A percentile compares a stretch with the other conserved stretches of the same genome.
Conservation (phyloP, 2,329 filamentous ascomycete species). For the Rutstroemia sp. region DNA sequence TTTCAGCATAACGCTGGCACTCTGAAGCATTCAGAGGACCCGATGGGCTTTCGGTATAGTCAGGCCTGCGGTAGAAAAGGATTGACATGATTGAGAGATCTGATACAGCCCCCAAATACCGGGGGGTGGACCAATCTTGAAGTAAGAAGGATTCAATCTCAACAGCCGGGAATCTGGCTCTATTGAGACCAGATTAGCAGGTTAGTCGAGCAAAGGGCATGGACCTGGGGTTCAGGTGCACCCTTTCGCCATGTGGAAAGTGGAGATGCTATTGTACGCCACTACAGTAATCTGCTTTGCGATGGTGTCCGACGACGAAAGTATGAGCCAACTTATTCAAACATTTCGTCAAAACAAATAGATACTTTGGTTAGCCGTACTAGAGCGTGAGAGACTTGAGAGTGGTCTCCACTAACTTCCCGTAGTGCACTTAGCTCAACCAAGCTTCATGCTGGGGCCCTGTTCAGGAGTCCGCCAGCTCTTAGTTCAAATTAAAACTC, state of each 20-base stretch:
- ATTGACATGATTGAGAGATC: slow-evolving; percentile 22
- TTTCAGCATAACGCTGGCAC: slow-evolving; percentile 20
- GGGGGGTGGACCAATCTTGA: neutral
- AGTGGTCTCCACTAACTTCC: neutral
- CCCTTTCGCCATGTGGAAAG: neutral
- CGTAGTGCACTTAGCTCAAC: neutral
- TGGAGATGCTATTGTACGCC: neutral
- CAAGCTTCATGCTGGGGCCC: neutral
- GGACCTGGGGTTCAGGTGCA: neutral
- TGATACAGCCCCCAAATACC: neutral
- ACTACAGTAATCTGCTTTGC: neutral
- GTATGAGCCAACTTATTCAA: no score
- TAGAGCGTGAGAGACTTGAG: neutral
- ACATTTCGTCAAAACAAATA: no score
- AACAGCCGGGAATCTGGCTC: neutral
- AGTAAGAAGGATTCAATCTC: neutral
- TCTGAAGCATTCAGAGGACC: slow-evolving; percentile 22
- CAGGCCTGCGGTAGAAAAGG: slow-evolving; percentile 27
- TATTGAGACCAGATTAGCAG: neutral
- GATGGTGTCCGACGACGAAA: neutral
- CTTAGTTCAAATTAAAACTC: no score
- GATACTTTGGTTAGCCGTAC: neutral
- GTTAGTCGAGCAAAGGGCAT: neutral
- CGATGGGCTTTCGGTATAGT: slow-evolving; percentile 19
- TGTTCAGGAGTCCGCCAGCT: no score